Conservation (phyloP, 2,329 filamentous ascomycete genomes). For the Lasiodiplodia sp. region DNA sequence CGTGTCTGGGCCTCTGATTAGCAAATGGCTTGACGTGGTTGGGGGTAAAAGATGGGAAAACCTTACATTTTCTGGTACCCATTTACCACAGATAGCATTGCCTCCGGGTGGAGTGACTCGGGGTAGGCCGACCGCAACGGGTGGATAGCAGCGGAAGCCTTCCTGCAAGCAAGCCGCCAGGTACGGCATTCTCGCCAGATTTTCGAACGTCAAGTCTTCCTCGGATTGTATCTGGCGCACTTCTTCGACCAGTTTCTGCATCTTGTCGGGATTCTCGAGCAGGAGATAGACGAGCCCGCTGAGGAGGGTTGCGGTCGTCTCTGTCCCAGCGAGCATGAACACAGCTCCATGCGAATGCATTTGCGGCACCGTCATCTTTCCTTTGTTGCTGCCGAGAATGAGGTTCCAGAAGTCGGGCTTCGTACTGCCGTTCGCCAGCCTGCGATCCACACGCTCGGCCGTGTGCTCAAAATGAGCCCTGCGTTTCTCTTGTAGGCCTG, state of each 20-base stretch:
- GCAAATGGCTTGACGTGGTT: not conserved
- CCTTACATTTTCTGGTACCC: slow-evolving; percentile 42
- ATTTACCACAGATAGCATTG: slow-evolving; percentile 45
- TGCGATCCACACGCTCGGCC: not conserved
- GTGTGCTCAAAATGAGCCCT: slow-evolving; percentile 7
- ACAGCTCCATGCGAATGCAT: slow-evolving; percentile 1
- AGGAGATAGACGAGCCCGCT: slow-evolving; percentile 48
- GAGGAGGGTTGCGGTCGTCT: slow-evolving; percentile 51
- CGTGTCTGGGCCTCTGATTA: slow-evolving; percentile 31
- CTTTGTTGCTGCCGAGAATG: slow-evolving; percentile 7
- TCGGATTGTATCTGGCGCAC: not conserved
- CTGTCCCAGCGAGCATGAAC: slow-evolving; percentile 46
- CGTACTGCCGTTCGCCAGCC: not conserved
- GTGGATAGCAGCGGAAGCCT: slow-evolving; percentile 42
- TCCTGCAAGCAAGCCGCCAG: slow-evolving; percentile 47
- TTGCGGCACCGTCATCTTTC: not conserved
- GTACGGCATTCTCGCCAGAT: slow-evolving; percentile 5
- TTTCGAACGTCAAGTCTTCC: not conserved
- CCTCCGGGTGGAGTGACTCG: slow-evolving; percentile 45
- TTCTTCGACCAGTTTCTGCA: slow-evolving; percentile 3
- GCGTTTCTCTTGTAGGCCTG: not conserved
- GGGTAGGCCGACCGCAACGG: slow-evolving; percentile 44
- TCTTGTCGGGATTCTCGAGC: slow-evolving; percentile 30
- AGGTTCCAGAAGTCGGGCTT: slow-evolving; percentile 17
- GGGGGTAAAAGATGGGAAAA: not conserved